Conservation (phyloP, 202 grass and related monocot species). For the Dendrocalamus latiflorus region DNA sequence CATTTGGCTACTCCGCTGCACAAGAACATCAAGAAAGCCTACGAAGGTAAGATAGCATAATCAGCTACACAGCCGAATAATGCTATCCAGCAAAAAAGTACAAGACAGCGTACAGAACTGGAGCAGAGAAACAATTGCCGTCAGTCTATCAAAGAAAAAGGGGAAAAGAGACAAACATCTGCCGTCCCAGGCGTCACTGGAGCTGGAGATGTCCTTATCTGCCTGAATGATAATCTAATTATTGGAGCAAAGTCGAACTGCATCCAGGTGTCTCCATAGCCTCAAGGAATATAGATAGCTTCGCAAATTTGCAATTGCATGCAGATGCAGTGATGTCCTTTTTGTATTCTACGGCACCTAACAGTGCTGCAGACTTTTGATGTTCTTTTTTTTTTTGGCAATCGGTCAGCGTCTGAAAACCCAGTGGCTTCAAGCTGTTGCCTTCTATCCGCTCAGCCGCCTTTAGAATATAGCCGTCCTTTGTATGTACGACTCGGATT, state of each 20-base stretch:
- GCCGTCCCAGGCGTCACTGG: conserved; percentile 31
- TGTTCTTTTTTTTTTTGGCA: not conserved
- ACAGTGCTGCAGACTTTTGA: not conserved
- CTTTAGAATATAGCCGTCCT: conserved; percentile 25
- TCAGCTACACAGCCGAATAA: not conserved
- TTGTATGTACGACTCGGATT: not conserved
- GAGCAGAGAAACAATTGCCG: conserved; percentile 13
- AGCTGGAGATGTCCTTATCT: not conserved
- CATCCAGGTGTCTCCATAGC: not conserved
- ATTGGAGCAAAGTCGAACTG: not conserved
- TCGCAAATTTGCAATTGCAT: not conserved
- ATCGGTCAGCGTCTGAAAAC: conserved; percentile 7
- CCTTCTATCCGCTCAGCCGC: not conserved
- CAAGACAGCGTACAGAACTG: not conserved
- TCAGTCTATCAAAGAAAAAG: not conserved
- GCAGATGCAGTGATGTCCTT: not conserved
- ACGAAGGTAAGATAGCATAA: not conserved
- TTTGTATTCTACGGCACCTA: not conserved
- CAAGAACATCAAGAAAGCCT: not conserved
- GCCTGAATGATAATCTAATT: conserved; percentile 7
- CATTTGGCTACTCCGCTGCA: conserved; percentile 7
- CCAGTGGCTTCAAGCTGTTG: not conserved
- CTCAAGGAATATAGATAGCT: not conserved
- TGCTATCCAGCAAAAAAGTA: not conserved
- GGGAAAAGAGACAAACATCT: not conserved